Evolutionary conservation across 2,329 filamentous ascomycete species (phyloP).

Genomic region (Trichoderma polysporum): DNA sequence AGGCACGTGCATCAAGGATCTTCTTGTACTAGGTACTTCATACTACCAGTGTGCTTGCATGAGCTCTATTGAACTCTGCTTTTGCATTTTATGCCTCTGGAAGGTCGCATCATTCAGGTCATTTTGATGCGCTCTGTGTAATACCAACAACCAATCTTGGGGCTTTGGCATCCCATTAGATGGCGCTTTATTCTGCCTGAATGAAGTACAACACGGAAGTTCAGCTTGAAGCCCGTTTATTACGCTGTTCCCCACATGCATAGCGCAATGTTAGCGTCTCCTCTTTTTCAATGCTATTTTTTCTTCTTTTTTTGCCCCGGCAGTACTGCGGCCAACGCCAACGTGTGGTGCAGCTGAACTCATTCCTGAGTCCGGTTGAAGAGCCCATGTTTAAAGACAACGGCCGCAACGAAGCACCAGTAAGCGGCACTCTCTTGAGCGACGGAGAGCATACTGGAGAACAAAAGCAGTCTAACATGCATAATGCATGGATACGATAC

Average conservation of each 20-base stretch:
- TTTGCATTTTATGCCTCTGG: not conserved
- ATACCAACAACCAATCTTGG: not conserved
- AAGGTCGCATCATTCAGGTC: not conserved
- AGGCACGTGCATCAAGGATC: not conserved
- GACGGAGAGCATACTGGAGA: too few species aligned
- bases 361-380: slow-evolving; percentile 2
- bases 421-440: not conserved
- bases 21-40: not conserved
- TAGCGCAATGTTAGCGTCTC: slow-evolving; percentile 11
- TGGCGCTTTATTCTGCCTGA: not conserved
- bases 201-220: not conserved
- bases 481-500: not conserved
- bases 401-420: not conserved
- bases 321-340: not conserved
- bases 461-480: too few species aligned
- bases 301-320: not conserved
- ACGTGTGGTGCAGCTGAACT: not conserved
- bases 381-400: not conserved
- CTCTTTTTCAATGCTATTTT: not conserved
- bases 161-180: not conserved
- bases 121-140: not conserved
- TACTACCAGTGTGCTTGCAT: not conserved
- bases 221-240: not conserved
- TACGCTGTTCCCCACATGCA: slow-evolving; percentile 1
- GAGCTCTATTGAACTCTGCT: too few species aligned